Evolutionary conservation across 2,329 filamentous ascomycete species (phyloP).

Genomic region (Trichoderma gracile): DNA sequence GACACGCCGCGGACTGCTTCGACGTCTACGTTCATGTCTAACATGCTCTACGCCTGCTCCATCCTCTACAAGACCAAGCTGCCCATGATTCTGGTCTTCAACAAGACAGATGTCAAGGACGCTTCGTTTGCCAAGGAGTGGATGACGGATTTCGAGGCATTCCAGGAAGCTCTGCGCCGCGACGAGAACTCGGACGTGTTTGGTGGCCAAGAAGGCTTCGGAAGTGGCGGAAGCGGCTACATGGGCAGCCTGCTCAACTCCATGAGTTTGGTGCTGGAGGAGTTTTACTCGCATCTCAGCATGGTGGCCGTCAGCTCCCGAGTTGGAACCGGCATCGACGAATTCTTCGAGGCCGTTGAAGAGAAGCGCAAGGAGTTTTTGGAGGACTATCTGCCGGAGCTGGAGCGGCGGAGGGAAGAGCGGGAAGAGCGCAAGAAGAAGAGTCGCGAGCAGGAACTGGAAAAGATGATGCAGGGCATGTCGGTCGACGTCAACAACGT

Average conservation of each 20-base stretch:
- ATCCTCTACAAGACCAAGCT: constrained; percentile 99
- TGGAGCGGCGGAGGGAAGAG: constrained; percentile 74
- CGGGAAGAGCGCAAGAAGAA: constrained; percentile 73
- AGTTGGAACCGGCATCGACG: constrained; percentile 86
- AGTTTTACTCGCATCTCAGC: constrained; percentile 92
- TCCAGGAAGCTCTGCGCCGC: constrained; percentile 78
- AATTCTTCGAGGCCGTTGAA: constrained; percentile 88
- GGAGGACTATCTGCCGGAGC: constrained; percentile 86
- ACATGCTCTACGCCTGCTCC: constrained; percentile 98
- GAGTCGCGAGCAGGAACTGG: constrained; percentile 76
- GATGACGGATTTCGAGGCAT: constrained; percentile 99
- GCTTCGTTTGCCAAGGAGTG: constrained; percentile 92
- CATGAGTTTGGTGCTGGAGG: constrained; percentile 96
- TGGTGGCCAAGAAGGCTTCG: constrained; percentile 68
- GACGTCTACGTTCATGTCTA: constrained; percentile 98
- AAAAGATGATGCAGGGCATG: constrained; percentile 95
- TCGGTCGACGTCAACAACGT: constrained; percentile 38
- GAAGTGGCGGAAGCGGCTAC: constrained; percentile 80
- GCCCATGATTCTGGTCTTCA: constrained; percentile 98
- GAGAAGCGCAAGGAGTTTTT: constrained; percentile 88
- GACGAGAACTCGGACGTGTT: constrained; percentile 80
- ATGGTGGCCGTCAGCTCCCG: constrained; percentile 93
- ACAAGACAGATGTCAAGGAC: constrained; percentile 96
- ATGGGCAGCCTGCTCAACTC: constrained; percentile 95
- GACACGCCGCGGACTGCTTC: constrained; percentile 92